phyloP scores from a whole-genome alignment of 2,329 filamentous ascomycete species.

The Fusarium phyllophilum region DNA sequence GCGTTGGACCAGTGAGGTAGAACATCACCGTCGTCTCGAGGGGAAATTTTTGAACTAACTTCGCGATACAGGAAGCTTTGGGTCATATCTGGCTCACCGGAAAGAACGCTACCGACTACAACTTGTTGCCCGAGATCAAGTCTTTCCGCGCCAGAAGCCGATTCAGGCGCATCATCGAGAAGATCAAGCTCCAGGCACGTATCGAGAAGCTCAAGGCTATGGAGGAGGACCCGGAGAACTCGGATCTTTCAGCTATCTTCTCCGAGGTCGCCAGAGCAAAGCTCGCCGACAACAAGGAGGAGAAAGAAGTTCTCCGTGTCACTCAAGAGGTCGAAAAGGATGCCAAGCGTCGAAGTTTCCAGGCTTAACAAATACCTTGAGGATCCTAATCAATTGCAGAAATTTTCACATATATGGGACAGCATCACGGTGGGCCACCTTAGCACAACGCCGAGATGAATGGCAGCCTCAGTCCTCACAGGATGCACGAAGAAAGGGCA shows the following conservation, averaged over 20 bases:
- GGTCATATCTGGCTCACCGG: slow-evolving; percentile 90
- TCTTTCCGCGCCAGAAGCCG: slow-evolving; percentile 92
- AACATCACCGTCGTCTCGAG: slow-evolving; percentile 36
- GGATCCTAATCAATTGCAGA: background rate
- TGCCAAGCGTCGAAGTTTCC: slow-evolving; percentile 49
- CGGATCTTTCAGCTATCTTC: slow-evolving; percentile 75
- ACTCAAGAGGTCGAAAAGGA: slow-evolving; percentile 67
- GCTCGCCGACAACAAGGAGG: slow-evolving; percentile 80
- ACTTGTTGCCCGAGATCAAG: slow-evolving; percentile 95
- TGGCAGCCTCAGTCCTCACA: background rate
- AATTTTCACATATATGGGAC: background rate
- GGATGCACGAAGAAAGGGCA: background rate
- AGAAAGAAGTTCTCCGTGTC: slow-evolving; percentile 79
- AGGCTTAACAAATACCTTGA: slow-evolving; percentile 18
- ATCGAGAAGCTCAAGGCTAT: slow-evolving; percentile 95
- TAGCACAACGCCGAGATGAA: background rate
- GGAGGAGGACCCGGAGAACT: slow-evolving; percentile 81
- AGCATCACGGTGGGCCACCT: background rate
- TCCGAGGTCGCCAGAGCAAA: slow-evolving; percentile 94
- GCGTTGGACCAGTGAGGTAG: slow-evolving; percentile 80
- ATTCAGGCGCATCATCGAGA: slow-evolving; percentile 91
- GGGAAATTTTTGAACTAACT: slow-evolving; percentile 30
- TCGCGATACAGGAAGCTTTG: slow-evolving; percentile 71
- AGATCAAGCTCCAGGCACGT: slow-evolving; percentile 94
- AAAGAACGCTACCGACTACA: slow-evolving; percentile 91